Base-by-base conservation (phyloP, 805 yeast genomes). In the Lachancea waltii region DNA sequence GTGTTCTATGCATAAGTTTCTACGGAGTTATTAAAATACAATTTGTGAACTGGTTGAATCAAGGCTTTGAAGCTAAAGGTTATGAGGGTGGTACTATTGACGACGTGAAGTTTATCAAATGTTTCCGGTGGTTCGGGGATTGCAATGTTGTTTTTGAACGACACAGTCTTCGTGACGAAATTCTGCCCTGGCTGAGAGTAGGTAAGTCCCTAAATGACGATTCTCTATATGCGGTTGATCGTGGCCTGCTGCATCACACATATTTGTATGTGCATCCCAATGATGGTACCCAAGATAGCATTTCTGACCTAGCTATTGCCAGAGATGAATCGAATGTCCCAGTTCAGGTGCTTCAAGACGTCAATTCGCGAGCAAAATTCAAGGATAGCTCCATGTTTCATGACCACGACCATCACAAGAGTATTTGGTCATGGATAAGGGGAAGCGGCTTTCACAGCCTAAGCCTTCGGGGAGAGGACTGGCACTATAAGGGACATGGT, bases 401-500 rank as follows among this genome's bases (percentile, higher is more conserved):
- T 41, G 40, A 51, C 49, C 41, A 50, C 52, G 38, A 42, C 35
- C 23, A 58, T 47, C 44, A 40, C 36, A 35, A 46, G 43, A 33
- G 29, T 25, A 18, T 25, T 32, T 24, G 31, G 43, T 9, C 35
- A 29, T 13, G 23, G 35, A 9, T 26, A 29, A 13, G 25, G 7
- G 31, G 36, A 18, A 29, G 5, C 11, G 34, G 11, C 19, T 17
- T 30, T 14, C 13, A 15, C 30, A 33, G 21, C 14, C 25, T 24
- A 23, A 32, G n/a, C 25, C 36, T 18, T 26, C 30, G 33, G 18
- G 48, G 48, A 1, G 52, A 46, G 29, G 53, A 48, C 10, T 78
- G 84, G 84, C 58, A 45, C 14, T 53, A 62, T 18, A 65, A 64
- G 38, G 53, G 64, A 2, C 54, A 68, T 48, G 82, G 82, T 1